A percentile compares a stretch with the other conserved stretches of the same genome.
Evolutionary conservation across 2,329 filamentous ascomycete species (phyloP).

Genomic region (Colletotrichum sidae): DNA sequence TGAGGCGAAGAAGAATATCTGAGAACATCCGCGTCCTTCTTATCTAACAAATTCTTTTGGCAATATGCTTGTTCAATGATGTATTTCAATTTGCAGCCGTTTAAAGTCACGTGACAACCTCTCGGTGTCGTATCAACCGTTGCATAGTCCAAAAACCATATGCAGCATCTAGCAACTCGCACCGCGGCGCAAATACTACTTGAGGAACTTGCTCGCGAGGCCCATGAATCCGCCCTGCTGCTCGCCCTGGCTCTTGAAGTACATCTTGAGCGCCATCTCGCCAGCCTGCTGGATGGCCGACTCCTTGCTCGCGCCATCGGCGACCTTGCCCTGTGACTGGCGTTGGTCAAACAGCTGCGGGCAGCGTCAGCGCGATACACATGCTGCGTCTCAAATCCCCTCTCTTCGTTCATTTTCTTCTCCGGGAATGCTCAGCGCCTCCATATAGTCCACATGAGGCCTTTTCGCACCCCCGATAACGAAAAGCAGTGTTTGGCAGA

Average conservation of each 20-base stretch:
- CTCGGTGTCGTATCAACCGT: not conserved
- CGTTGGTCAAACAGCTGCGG: slow-evolving; percentile 70
- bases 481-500: not conserved
- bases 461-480: not conserved
- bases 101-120: not conserved
- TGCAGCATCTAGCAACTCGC: not conserved
- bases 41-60: not conserved
- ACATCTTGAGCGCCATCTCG: slow-evolving; percentile 92
- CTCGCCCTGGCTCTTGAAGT: slow-evolving; percentile 79
- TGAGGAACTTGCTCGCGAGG: slow-evolving; percentile 60
- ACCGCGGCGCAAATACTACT: slow-evolving; percentile 6
- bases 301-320: slow-evolving; percentile 78
- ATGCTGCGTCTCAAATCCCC: too few relatives aligned
- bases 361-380: not conserved
- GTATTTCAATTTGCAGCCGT: too few relatives aligned
- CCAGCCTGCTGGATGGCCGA: slow-evolving; percentile 82
- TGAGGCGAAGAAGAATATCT: slow-evolving; percentile 34
- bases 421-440: too few relatives aligned
- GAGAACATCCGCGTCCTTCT: not conserved
- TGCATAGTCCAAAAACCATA: not conserved
- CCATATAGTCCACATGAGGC: too few relatives aligned
- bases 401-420: too few relatives aligned
- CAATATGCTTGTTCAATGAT: too few relatives aligned
- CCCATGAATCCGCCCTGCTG: slow-evolving; percentile 62
- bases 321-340: slow-evolving; percentile 63